Evolutionary conservation across 1,139 yeast genomes (phyloP), one percentile per base, ranked within the genome.

Genomic region (Candida sanyaensis): DNA sequence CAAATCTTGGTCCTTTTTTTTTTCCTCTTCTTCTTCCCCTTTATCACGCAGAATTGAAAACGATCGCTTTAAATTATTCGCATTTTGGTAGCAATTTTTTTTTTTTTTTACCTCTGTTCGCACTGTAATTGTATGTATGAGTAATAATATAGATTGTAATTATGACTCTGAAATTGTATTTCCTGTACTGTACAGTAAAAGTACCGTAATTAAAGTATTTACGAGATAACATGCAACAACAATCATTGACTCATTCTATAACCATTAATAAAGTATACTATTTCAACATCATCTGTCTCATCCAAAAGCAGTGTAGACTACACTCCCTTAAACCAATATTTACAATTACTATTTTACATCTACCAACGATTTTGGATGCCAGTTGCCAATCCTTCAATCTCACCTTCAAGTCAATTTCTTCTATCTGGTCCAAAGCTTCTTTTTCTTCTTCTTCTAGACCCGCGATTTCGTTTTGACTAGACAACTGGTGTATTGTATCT

Each of bases 251-350:
- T 29, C 12, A 42, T 30, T 43, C 64, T 62, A 6, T 73, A 55
- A 3, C 75, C 81, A 52, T 66, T 71, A 27, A 81, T 71, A 55
- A 77, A 80, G 57, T 80, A 83, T 5, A 81, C 67, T 13, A 84
- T 71, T 53, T 82, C 85, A 37, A 80, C 78, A 37, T 78, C 80
- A 33, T 78, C 82, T 13, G 76, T 71, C 44, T 79, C 84, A 49
- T 82, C 86, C 37, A 83, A 63, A 75, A 67, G 54, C 87, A 81
- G 58, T 81, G 84, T 43, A 84, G 62, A 1, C 81, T 80, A 51
- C 83, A 72, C 44, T 78, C 78, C 9, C 69, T 67, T n/a, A 67
- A 64, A 21, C 82, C 72, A 39, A 84, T 64, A 37, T 81, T 68
- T 40, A 84, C 59, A 12, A 81, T 74, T 42, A 82, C 78, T 2